Evolutionary conservation across 202 grass and related monocot genomes (phyloP).

Genomic region (Eragrostis tef): DNA sequence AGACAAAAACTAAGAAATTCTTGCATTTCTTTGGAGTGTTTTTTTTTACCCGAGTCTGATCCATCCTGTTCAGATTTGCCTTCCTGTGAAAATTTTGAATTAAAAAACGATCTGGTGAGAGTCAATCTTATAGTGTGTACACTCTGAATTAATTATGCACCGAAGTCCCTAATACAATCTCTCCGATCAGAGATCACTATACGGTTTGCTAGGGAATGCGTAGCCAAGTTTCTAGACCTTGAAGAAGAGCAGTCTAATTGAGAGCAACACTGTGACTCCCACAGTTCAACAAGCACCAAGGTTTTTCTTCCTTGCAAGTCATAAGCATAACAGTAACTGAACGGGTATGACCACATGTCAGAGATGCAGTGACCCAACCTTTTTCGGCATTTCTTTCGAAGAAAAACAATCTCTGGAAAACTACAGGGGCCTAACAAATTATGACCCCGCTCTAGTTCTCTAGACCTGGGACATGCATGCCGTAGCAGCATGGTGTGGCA

Average conservation of each 20-base stretch:
- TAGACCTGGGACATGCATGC: not conserved
- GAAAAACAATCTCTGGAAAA: not conserved
- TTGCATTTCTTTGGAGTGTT: not conserved
- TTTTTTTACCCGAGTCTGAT: too few species aligned
- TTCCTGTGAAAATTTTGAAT: too few species aligned
- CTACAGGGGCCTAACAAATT: slow-evolving; percentile 11
- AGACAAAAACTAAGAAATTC: not conserved
- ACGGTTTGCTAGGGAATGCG: not conserved
- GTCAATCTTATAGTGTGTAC: too few species aligned
- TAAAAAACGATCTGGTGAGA: too few species aligned
- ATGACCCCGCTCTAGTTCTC: not conserved
- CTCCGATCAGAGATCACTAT: too few species aligned
- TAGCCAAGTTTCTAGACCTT: not conserved
- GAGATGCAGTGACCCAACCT: not conserved
- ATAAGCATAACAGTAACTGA: not conserved
- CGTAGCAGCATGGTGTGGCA: not conserved
- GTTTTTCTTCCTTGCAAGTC: not conserved
- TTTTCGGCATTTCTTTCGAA: not conserved
- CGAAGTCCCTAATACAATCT: too few species aligned
- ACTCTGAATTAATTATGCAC: too few species aligned
- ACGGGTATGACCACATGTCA: not conserved
- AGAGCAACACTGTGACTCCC: not conserved
- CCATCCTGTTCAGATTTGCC: too few species aligned
- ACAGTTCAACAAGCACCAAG: not conserved
- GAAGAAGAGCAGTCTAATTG: not conserved